Conservation (phyloP, 345 rosid species). For the Euphorbia peplus region DNA sequence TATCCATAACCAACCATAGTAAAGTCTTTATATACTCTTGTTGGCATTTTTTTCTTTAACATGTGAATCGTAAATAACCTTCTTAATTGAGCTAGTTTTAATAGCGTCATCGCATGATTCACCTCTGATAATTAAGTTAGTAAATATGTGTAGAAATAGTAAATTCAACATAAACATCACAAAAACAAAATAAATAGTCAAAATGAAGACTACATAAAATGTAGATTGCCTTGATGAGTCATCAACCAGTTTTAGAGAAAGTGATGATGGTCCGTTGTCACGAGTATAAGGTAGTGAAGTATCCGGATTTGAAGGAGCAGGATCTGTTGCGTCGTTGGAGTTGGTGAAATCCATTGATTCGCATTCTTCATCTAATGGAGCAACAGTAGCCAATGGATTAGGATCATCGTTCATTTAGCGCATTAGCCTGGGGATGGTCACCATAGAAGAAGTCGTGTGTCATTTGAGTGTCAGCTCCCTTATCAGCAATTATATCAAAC, state of each 20-base stretch:
- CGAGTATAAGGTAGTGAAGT: slow-evolving; percentile 33
- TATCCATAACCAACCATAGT: too few species aligned
- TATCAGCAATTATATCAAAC: slow-evolving; percentile 37
- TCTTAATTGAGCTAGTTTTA: too few species aligned
- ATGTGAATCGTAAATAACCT: too few species aligned
- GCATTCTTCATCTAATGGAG: slow-evolving; percentile 74
- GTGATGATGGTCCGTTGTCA: slow-evolving; percentile 24
- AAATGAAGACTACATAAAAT: too few species aligned
- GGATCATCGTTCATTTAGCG: slow-evolving; percentile 42
- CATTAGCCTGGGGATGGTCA: slow-evolving; percentile 39
- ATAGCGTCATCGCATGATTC: too few species aligned
- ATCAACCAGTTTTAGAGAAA: slow-evolving; percentile 26
- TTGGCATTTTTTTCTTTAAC: too few species aligned
- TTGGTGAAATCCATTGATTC: slow-evolving; percentile 95
- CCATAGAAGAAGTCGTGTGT: slow-evolving; percentile 53
- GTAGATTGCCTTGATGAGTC: slow-evolving; percentile 33
- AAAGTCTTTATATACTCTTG: too few species aligned
- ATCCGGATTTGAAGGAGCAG: slow-evolving; percentile 45
- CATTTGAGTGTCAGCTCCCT: slow-evolving; percentile 55
- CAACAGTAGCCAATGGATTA: slow-evolving; percentile 41
- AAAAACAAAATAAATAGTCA: too few species aligned
- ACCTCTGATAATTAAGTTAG: too few species aligned
- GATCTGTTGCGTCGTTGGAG: slow-evolving; percentile 68
- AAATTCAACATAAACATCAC: too few species aligned
- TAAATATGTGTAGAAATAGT: too few species aligned